Conservation (phyloP, 2,329 filamentous ascomycete genomes). For the Neurospora sp. region DNA sequence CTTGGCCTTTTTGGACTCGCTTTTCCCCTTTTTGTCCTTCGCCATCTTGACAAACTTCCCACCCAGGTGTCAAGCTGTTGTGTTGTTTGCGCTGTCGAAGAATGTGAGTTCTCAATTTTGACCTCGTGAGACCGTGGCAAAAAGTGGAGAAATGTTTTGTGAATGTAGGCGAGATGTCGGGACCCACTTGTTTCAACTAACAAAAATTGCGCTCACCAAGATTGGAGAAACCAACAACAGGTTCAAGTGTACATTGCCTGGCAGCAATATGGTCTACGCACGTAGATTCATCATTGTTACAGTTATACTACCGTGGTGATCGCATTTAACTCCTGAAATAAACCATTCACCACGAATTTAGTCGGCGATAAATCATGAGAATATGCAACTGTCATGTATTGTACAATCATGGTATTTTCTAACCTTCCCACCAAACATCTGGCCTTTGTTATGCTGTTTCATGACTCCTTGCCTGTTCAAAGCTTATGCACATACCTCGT, state of each 20-base stretch:
- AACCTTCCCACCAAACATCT: neutral
- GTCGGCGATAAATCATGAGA: neutral
- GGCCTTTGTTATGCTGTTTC: neutral
- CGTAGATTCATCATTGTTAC: neutral
- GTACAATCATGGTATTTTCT: neutral
- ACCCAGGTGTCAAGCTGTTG: neutral
- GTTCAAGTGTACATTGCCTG: neutral
- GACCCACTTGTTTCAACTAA: neutral
- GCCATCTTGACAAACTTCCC: constrained; percentile 25
- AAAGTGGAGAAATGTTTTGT: neutral
- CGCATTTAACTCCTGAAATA: neutral
- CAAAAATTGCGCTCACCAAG: neutral
- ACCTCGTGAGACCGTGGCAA: neutral
- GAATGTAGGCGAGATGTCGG: neutral
- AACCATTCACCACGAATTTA: neutral
- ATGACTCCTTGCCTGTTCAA: neutral
- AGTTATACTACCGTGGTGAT: neutral
- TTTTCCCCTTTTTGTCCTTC: constrained; percentile 35
- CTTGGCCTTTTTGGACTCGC: constrained; percentile 35
- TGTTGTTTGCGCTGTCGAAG: neutral
- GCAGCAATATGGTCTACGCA: neutral
- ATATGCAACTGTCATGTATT: neutral
- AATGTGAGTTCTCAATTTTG: neutral
- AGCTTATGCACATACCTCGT: neutral
- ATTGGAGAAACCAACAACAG: neutral